Conservation (phyloP, 2,329 filamentous ascomycete genomes). For the Grosmannia clavigera region DNA sequence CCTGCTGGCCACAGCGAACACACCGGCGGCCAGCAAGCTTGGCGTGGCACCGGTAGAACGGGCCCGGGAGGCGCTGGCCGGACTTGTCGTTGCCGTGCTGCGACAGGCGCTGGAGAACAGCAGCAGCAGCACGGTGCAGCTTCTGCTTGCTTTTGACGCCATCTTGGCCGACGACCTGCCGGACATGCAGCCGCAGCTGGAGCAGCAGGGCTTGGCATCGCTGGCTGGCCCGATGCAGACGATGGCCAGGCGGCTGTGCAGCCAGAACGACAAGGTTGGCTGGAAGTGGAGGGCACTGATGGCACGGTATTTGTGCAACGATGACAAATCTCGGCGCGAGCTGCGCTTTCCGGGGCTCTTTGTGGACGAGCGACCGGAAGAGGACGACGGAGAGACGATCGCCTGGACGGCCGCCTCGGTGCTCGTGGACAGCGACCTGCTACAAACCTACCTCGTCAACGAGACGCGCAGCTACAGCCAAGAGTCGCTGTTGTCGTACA, state of each 20-base stretch:
- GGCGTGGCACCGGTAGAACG: background rate
- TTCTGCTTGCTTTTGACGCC: slow-evolving; percentile 14
- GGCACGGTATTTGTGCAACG: slow-evolving; percentile 22
- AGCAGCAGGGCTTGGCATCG: background rate
- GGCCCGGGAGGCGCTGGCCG: background rate
- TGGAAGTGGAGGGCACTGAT: slow-evolving; percentile 36
- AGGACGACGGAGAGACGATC: too few relatives aligned
- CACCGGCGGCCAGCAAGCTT: background rate
- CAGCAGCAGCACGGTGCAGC: slow-evolving; percentile 3
- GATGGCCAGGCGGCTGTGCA: slow-evolving; percentile 12
- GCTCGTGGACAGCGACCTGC: slow-evolving; percentile 19
- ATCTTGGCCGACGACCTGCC: slow-evolving; percentile 11
- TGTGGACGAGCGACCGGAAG: background rate
- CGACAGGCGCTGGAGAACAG: background rate
- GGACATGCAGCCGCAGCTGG: slow-evolving; percentile 10
- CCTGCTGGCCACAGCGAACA: background rate
- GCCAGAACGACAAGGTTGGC: slow-evolving; percentile 17
- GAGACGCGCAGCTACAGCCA: slow-evolving; percentile 14
- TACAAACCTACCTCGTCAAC: slow-evolving; percentile 17
- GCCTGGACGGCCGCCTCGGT: slow-evolving; percentile 16
- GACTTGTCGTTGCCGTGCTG: slow-evolving; percentile 3
- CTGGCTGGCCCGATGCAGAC: slow-evolving; percentile 8
- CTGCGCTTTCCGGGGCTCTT: slow-evolving; percentile 19
- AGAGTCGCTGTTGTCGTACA: slow-evolving; percentile 23
- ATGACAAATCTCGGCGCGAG: slow-evolving; percentile 20